A percentile compares a stretch with the other conserved stretches of the same genome.
Conservation (phyloP, 305 asterid genomes). For the Fraxinus floribunda region DNA sequence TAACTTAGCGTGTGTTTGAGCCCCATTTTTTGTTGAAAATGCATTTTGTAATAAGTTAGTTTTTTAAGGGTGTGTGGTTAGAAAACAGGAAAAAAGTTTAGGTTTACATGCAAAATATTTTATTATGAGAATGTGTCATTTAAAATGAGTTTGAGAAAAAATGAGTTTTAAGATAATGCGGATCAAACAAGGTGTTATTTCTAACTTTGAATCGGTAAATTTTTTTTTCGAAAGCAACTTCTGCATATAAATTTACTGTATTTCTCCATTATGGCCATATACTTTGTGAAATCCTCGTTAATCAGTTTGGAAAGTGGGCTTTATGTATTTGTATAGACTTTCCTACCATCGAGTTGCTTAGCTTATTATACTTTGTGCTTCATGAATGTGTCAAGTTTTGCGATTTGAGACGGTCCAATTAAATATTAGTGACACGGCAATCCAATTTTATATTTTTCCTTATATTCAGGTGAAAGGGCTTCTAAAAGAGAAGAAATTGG, state of each 20-base stretch:
- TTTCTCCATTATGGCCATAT: background rate
- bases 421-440: background rate
- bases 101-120: background rate
- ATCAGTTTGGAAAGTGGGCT: background rate
- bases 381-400: background rate
- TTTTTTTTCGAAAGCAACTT: background rate
- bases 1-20: background rate
- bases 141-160: background rate
- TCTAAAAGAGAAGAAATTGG: conserved; percentile 63
- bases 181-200: background rate
- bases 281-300: background rate
- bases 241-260: background rate
- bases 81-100: background rate
- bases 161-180: background rate
- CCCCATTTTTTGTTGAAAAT: background rate
- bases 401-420: background rate
- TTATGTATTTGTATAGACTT: background rate
- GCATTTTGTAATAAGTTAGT: too few species aligned
- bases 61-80: background rate
- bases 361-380: background rate
- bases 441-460: background rate
- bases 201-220: background rate
- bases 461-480: conserved; percentile 66
- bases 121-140: background rate
- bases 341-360: background rate